These are phyloP conservation scores for Fraxinus anomala DNA, from an alignment of 257 asterid genomes.

Conservation along the genomic window DNA sequence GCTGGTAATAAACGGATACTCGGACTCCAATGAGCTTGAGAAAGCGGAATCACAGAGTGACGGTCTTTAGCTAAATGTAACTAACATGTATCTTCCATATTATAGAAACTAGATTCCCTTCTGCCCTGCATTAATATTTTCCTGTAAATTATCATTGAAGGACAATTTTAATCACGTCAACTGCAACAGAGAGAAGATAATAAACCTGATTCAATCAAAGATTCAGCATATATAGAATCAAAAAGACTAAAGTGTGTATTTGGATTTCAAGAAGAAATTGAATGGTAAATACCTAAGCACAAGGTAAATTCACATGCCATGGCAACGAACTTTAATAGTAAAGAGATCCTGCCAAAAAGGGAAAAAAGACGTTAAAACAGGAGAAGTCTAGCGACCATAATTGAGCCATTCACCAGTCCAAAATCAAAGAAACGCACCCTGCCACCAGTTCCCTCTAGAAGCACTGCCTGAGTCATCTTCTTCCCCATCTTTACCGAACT, in stretches of 20 bases:
- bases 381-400: neutral
- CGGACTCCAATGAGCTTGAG: neutral
- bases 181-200: neutral
- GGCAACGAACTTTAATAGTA: conserved; percentile 55
- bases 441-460: conserved; percentile 95
- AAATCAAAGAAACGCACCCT: conserved; percentile 46
- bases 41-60: neutral
- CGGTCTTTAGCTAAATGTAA: conserved; percentile 15
- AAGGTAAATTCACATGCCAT: conserved; percentile 27
- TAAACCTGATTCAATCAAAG: neutral
- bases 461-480: conserved; percentile 74
- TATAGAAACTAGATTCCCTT: conserved; percentile 19
- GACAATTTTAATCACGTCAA: neutral
- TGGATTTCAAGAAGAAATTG: neutral
- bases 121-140: conserved; percentile 19
- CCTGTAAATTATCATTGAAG: conserved; percentile 29
- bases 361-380: neutral
- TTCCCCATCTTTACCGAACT: conserved; percentile 59
- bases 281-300: conserved; percentile 37
- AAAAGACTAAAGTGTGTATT: neutral
- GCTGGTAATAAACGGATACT: neutral
- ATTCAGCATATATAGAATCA: neutral
- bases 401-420: neutral
- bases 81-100: conserved; percentile 24
- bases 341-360: conserved; percentile 58